Evolutionary conservation across 2,329 filamentous ascomycete species (phyloP).

Genomic region (Hypoxylon sp.): DNA sequence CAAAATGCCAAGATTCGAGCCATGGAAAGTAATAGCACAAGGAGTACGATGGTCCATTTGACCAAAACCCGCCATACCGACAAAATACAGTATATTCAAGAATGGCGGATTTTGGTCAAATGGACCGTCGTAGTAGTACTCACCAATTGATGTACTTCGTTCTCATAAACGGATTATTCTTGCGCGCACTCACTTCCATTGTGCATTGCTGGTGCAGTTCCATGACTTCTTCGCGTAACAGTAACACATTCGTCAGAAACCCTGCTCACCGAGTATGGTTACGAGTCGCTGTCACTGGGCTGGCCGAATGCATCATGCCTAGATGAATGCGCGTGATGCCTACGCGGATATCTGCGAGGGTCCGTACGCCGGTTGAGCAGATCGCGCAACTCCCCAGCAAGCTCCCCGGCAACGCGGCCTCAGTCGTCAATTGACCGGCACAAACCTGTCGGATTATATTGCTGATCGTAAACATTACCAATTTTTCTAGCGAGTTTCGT

Average conservation of each 20-base stretch:
- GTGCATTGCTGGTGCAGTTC: constrained; percentile 53
- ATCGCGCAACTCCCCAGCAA: constrained; percentile 41
- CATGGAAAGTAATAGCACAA: too few relatives aligned
- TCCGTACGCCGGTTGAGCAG: constrained; percentile 41
- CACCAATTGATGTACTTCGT: constrained; percentile 54
- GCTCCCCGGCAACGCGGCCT: constrained; percentile 27
- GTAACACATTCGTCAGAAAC: constrained; percentile 48
- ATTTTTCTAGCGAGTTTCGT: constrained; percentile 46
- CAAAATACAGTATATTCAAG: too few relatives aligned
- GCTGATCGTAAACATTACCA: constrained; percentile 50
- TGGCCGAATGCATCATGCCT: constrained; percentile 7
- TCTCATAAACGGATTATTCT: constrained; percentile 39
- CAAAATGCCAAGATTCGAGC: background rate
- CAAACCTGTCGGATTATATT: constrained; percentile 49
- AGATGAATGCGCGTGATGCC: background rate
- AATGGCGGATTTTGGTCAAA: too few relatives aligned
- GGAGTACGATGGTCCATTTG: too few relatives aligned
- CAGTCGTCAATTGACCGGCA: constrained; percentile 35
- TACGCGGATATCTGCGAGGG: constrained; percentile 14
- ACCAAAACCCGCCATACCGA: too few relatives aligned
- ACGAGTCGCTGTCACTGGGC: constrained; percentile 3
- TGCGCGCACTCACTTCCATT: constrained; percentile 40
- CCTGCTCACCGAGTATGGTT: constrained; percentile 31
- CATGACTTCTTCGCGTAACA: constrained; percentile 50
- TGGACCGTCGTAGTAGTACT: too few relatives aligned